A percentile compares a stretch with the other conserved stretches of the same genome.
Conservation (phyloP, 352 stramenopile species). For the Globisporangium acanthophoron region DNA sequence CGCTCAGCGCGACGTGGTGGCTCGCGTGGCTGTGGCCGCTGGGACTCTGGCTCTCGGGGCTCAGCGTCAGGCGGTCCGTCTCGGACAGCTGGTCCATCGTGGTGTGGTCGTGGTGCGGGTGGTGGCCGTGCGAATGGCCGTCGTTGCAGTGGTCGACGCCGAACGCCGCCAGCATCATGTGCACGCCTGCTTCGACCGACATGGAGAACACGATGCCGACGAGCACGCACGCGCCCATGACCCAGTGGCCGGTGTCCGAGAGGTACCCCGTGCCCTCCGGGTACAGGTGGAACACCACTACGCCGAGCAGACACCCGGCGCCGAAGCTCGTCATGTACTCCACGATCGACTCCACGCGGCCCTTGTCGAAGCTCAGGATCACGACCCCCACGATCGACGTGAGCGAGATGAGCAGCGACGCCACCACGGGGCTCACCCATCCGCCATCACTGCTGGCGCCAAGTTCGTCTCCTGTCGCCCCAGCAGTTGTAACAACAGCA, state of each 20-base stretch:
- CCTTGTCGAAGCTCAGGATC: slow-evolving; percentile 18
- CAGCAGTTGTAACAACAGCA: background rate
- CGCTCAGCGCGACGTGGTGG: slow-evolving; percentile 9
- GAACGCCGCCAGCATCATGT: slow-evolving; percentile 21
- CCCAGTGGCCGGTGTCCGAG: slow-evolving; percentile 22
- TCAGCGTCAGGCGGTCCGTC: slow-evolving; percentile 6
- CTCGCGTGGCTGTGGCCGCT: slow-evolving; percentile 14
- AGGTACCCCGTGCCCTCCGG: slow-evolving; percentile 28
- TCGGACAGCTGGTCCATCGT: slow-evolving; percentile 9
- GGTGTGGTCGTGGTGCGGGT: slow-evolving; percentile 12
- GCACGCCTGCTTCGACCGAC: slow-evolving; percentile 20
- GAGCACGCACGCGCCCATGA: slow-evolving; percentile 25
- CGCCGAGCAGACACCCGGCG: slow-evolving; percentile 27
- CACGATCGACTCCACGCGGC: slow-evolving; percentile 12
- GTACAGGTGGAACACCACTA: slow-evolving; percentile 36
- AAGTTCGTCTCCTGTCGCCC: background rate
- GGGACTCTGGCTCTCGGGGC: slow-evolving; percentile 11
- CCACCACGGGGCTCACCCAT: slow-evolving; percentile 12
- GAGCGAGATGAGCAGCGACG: slow-evolving; percentile 16
- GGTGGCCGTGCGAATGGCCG: slow-evolving; percentile 9
- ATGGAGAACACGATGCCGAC: slow-evolving; percentile 27
- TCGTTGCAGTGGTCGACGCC: slow-evolving; percentile 15
- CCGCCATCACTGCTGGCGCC: background rate
- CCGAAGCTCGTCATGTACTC: slow-evolving; percentile 19
- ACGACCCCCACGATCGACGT: slow-evolving; percentile 18